A percentile compares a stretch with the other conserved stretches of the same genome.
These are phyloP conservation scores for Mycosarcoma maydis DNA, from an alignment of 1,284 basidiomycete genomes.

Conservation along the genomic window DNA sequence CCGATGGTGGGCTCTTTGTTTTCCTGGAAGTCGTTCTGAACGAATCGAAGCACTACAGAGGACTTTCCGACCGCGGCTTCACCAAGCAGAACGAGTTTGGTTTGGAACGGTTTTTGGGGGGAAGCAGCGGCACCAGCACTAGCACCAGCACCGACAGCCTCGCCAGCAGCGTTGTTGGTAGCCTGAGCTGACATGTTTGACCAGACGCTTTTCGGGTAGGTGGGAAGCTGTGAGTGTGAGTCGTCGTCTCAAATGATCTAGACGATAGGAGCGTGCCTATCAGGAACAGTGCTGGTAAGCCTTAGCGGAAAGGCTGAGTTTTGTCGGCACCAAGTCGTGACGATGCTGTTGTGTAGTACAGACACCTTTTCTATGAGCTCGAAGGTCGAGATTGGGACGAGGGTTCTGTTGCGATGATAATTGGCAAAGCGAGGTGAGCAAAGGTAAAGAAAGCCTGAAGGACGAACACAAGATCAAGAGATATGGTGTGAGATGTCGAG, in stretches of 20 bases:
- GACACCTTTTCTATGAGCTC: too few relatives aligned
- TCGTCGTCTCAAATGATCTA: not conserved
- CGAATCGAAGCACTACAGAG: slow-evolving; percentile 97
- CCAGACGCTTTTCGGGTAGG: not conserved
- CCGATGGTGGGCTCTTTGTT: slow-evolving; percentile 99
- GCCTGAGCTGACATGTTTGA: slow-evolving; percentile 31
- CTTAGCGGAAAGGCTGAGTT: not conserved
- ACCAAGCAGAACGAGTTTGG: slow-evolving; percentile 69
- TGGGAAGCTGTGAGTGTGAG: not conserved
- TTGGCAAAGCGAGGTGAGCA: too few relatives aligned
- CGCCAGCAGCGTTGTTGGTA: slow-evolving; percentile 12
- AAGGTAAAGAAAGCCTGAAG: too few relatives aligned
- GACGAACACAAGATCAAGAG: not conserved
- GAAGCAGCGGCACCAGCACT: slow-evolving; percentile 29
- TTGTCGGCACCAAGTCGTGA: not conserved
- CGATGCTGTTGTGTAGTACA: too few relatives aligned
- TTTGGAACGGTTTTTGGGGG: slow-evolving; percentile 64
- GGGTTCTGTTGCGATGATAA: too few relatives aligned
- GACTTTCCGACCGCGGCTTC: slow-evolving; percentile 99
- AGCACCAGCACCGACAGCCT: slow-evolving; percentile 15
- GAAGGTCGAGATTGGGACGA: too few relatives aligned
- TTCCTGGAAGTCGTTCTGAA: slow-evolving; percentile 91
- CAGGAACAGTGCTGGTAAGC: too few relatives aligned
- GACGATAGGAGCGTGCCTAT: not conserved
- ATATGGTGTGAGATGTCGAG: not conserved